A percentile compares a stretch with the other conserved stretches of the same genome.
These are phyloP conservation scores for Thuja plicata DNA, from an alignment of 83 land plant genomes.

Conservation along the genomic window DNA sequence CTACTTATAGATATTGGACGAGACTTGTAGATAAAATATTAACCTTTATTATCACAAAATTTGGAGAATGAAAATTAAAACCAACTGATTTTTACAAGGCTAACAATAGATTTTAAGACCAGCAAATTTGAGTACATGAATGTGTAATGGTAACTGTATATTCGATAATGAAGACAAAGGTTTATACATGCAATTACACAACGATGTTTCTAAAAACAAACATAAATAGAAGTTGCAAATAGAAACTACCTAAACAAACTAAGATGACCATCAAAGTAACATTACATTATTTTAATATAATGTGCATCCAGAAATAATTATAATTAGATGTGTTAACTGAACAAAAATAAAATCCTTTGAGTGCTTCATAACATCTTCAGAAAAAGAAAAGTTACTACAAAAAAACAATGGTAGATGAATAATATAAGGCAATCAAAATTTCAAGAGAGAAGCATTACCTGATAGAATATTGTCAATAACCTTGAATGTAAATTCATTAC, in stretches of 20 bases:
- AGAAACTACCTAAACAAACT: no score
- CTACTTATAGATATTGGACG: background rate
- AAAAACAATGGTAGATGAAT: background rate
- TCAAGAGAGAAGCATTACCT: constrained; percentile 34
- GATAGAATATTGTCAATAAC: constrained; percentile 78
- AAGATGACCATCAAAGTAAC: no score
- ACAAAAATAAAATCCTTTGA: background rate
- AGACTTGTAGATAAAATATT: background rate
- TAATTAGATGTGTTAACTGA: background rate
- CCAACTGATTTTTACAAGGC: background rate
- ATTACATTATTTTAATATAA: no score
- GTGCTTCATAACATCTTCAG: background rate
- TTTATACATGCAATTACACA: no score
- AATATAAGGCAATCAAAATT: background rate
- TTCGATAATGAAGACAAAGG: no score
- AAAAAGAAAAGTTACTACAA: background rate
- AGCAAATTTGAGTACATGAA: background rate
- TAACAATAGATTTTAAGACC: background rate
- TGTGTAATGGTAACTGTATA: no score
- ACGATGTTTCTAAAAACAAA: no score
- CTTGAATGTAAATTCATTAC: constrained; percentile 80
- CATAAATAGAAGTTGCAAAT: no score
- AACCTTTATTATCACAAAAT: background rate
- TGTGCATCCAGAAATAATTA: background rate
- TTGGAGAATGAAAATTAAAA: background rate